phyloP scores from a whole-genome alignment of 305 asterid genomes.

The Coffea humblotiana region DNA sequence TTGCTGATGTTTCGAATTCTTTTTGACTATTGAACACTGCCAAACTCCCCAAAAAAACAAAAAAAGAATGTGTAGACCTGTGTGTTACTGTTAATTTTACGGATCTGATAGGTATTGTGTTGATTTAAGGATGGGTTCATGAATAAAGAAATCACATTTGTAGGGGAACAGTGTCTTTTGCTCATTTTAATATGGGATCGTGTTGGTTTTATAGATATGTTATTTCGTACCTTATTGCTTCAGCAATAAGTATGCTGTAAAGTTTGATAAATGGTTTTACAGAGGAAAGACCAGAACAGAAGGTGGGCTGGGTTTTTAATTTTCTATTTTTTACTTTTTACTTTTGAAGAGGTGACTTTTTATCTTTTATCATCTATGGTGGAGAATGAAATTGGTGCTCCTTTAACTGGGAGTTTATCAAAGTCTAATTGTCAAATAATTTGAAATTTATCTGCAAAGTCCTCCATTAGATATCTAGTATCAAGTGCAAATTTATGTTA shows the following conservation, averaged over 20 bases:
- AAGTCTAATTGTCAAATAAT: neutral
- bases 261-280: neutral
- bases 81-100: neutral
- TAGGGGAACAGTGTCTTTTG: neutral
- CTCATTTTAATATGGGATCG: no score
- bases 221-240: neutral
- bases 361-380: neutral
- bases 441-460: neutral
- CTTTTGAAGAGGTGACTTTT: neutral
- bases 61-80: neutral
- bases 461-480: neutral
- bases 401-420: neutral
- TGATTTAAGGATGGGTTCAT: neutral
- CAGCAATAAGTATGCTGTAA: neutral
- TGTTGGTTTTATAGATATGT: neutral
- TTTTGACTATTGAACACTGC: neutral
- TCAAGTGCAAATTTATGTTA: neutral
- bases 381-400: neutral
- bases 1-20: neutral
- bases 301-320: neutral
- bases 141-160: neutral
- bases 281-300: neutral
- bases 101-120: neutral
- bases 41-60: no score
- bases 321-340: neutral